These are phyloP conservation scores for Phylloporus arenicola DNA, from an alignment of 768 basidiomycete species.

Conservation along the genomic window DNA sequence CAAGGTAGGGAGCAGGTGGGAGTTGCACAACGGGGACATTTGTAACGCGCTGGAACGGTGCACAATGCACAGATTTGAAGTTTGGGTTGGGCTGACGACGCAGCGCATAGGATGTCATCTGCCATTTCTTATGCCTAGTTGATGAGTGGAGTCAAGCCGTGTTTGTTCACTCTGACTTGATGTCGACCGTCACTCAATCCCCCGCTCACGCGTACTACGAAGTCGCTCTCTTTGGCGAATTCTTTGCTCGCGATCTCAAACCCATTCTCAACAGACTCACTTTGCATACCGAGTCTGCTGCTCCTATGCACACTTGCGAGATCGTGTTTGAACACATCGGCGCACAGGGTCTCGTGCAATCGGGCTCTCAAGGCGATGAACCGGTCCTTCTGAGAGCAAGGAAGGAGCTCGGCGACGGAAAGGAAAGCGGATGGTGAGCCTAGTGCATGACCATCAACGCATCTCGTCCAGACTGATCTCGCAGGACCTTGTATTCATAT, in stretches of 20 bases:
- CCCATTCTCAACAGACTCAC: constrained; percentile 77
- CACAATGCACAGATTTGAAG: constrained; percentile 47
- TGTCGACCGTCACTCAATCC: constrained; percentile 22
- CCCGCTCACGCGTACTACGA: constrained; percentile 68
- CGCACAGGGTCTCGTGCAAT: constrained; percentile 56
- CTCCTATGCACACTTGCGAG: constrained; percentile 68
- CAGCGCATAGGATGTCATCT: constrained; percentile 5
- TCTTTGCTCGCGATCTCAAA: constrained; percentile 71
- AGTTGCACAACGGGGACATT: constrained; percentile 70
- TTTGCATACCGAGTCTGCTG: constrained; percentile 72
- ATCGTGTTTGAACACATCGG: constrained; percentile 79
- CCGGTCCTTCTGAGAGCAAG: constrained; percentile 67
- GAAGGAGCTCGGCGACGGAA: constrained; percentile 62
- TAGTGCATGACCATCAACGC: neutral
- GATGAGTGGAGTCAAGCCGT: neutral
- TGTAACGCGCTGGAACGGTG: constrained; percentile 54
- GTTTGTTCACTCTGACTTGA: constrained; percentile 1
- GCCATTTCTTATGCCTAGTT: constrained; percentile 5
- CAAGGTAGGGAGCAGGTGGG: constrained; percentile 72
- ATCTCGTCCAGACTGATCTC: neutral
- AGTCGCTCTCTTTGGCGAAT: constrained; percentile 78
- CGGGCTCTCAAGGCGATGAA: constrained; percentile 43
- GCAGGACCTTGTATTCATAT: constrained; percentile 73
- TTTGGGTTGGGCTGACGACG: constrained; percentile 12
- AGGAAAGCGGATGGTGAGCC: constrained; percentile 55